These are phyloP conservation scores for Pseudonitzschia pungens DNA, from an alignment of 108 stramenopile genomes.

Conservation along the genomic window DNA sequence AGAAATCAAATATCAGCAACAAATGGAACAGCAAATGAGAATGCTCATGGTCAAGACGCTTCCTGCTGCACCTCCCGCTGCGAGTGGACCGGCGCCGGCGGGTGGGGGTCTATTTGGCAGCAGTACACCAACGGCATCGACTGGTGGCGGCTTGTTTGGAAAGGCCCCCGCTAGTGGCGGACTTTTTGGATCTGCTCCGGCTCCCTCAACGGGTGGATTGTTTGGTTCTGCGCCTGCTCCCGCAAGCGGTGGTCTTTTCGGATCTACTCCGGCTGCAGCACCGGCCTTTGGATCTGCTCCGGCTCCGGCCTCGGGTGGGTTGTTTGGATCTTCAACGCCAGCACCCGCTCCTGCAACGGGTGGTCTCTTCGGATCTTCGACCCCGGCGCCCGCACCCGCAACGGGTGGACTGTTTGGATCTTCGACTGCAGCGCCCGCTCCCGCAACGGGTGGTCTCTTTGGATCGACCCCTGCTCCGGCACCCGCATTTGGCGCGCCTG, in stretches of 20 bases:
- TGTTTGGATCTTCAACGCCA: conserved; percentile 57
- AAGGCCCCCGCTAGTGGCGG: conserved; percentile 5
- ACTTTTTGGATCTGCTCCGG: conserved; percentile 48
- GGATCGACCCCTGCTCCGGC: conserved; percentile 39
- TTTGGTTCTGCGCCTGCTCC: conserved; percentile 54
- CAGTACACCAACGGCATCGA: conserved; percentile 21
- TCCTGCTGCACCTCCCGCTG: conserved; percentile 33
- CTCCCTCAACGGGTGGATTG: conserved; percentile 29
- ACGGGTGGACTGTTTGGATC: conserved; percentile 46
- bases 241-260: conserved; percentile 29
- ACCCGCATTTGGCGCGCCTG: conserved; percentile 39
- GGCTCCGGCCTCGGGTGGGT: conserved; percentile 44
- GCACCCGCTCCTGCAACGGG: conserved; percentile 49
- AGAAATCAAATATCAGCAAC: conserved; percentile 51
- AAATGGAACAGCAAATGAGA: conserved; percentile 55
- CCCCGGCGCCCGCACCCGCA: conserved; percentile 39
- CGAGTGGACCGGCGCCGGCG: conserved; percentile 41
- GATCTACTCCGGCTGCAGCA: conserved; percentile 44
- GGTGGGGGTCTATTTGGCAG: conserved; percentile 35
- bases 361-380: conserved; percentile 53
- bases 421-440: conserved; percentile 38
- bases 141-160: conserved; percentile 53
- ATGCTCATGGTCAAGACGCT: conserved; percentile 42
- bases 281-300: conserved; percentile 52
- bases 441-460: conserved; percentile 38